Conservation (phyloP, 345 rosid genomes). For the Lepidium africanum region DNA sequence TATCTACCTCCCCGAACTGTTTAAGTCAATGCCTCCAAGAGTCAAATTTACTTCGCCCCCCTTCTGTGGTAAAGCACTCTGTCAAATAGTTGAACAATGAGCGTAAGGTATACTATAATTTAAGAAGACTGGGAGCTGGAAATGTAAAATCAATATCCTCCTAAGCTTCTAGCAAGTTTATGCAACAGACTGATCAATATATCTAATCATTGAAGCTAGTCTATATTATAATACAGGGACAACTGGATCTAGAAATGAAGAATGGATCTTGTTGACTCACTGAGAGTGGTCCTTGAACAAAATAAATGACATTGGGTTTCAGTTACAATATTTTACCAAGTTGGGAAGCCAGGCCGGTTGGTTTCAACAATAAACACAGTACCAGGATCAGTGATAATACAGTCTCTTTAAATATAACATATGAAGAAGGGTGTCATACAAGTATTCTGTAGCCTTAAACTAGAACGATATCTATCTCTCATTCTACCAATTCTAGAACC, state of each 20-base stretch:
- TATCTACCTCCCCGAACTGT: slow-evolving; percentile 85
- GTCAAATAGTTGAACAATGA: slow-evolving; percentile 25
- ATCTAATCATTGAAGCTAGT: neutral
- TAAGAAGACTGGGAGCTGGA: neutral
- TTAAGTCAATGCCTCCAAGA: slow-evolving; percentile 96
- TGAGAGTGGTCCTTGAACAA: neutral
- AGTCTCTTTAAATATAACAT: neutral
- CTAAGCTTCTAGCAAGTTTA: neutral
- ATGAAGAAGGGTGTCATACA: neutral
- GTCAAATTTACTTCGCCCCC: slow-evolving; percentile 94
- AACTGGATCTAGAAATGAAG: neutral
- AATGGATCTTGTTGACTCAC: neutral
- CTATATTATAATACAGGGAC: neutral
- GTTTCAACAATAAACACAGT: neutral
- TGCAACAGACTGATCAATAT: neutral
- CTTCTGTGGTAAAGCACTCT: slow-evolving; percentile 86
- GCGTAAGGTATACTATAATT: neutral
- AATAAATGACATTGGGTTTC: neutral
- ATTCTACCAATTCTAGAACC: neutral
- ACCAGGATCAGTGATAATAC: neutral
- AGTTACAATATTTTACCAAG: neutral
- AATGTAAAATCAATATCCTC: neutral
- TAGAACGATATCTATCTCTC: neutral
- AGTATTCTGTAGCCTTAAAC: neutral
- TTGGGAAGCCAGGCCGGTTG: neutral